These are phyloP conservation scores for Nicotiana undulata DNA, from an alignment of 257 asterid species.

Conservation along the genomic window DNA sequence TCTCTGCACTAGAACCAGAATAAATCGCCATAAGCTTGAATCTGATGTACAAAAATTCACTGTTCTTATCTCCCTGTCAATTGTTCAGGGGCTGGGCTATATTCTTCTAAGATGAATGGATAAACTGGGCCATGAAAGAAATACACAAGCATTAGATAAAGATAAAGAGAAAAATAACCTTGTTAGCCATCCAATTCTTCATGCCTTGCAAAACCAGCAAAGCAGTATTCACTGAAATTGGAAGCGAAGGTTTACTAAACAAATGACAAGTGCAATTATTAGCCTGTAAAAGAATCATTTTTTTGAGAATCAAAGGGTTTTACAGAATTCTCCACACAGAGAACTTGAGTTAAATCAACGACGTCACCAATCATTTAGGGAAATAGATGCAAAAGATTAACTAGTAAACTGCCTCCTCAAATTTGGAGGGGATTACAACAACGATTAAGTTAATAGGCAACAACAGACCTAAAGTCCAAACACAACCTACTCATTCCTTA, in stretches of 20 bases:
- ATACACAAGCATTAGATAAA: neutral
- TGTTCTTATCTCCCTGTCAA: neutral
- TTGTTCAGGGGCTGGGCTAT: neutral
- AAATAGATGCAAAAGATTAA: neutral
- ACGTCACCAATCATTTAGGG: neutral
- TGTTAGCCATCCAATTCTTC: neutral
- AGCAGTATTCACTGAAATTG: neutral
- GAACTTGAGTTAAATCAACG: neutral
- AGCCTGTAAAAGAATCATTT: neutral
- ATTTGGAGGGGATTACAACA: neutral
- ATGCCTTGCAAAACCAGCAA: neutral
- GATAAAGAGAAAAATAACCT: neutral
- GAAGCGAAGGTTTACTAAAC: neutral
- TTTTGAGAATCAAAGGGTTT: neutral
- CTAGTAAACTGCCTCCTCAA: neutral
- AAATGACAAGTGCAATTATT: neutral
- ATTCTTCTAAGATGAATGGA: neutral
- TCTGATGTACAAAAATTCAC: neutral
- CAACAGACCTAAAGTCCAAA: slow-evolving; percentile 7
- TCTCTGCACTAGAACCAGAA: neutral
- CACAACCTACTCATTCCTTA: slow-evolving; percentile 10
- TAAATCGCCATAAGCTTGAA: neutral
- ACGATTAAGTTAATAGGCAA: neutral
- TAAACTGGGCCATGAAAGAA: neutral
- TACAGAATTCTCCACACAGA: slow-evolving; percentile 7